Evolutionary conservation across 371 early-diverging fungal species (phyloP).

Genomic region (Lichtheimia ramosa): DNA sequence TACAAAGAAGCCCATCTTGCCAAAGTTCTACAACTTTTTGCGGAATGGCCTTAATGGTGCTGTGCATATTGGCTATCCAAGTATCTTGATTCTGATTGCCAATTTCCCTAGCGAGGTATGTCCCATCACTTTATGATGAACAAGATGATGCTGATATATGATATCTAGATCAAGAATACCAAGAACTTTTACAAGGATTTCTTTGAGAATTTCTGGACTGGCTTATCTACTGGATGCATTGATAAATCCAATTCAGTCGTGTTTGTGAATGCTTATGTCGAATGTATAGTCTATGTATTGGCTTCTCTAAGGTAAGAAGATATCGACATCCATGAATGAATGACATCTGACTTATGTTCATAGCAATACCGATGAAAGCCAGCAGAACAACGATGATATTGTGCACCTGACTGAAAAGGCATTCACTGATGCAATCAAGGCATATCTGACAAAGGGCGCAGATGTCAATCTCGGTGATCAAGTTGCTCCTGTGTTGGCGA

Average conservation of each 20-base stretch:
- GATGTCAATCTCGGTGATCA: no score
- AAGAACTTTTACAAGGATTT: conserved; percentile 57
- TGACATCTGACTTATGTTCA: no score
- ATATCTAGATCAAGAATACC: not conserved
- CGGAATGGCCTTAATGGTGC: conserved; percentile 68
- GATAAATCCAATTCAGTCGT: conserved; percentile 51
- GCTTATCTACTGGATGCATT: conserved; percentile 48
- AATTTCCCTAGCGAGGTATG: conserved; percentile 54
- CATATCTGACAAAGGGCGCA: not conserved
- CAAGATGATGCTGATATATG: no score
- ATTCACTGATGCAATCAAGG: not conserved
- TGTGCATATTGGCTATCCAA: conserved; percentile 62
- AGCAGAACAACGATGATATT: no score
- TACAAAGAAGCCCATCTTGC: conserved; percentile 65
- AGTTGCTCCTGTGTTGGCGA: conserved; percentile 14
- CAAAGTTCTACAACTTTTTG: conserved; percentile 66
- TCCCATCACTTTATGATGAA: no score
- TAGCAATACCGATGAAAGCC: no score
- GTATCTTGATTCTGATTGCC: conserved; percentile 67
- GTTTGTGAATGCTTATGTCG: conserved; percentile 63
- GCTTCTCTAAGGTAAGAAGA: conserved; percentile 42
- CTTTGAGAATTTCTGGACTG: conserved; percentile 71
- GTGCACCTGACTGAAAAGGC: not conserved
- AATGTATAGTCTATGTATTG: conserved; percentile 59
- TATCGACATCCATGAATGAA: no score